Evolutionary conservation across 2,329 filamentous ascomycete genomes (phyloP), one percentile per base, ranked within the genome.

Genomic region (Dryadomyces quercivorus): DNA sequence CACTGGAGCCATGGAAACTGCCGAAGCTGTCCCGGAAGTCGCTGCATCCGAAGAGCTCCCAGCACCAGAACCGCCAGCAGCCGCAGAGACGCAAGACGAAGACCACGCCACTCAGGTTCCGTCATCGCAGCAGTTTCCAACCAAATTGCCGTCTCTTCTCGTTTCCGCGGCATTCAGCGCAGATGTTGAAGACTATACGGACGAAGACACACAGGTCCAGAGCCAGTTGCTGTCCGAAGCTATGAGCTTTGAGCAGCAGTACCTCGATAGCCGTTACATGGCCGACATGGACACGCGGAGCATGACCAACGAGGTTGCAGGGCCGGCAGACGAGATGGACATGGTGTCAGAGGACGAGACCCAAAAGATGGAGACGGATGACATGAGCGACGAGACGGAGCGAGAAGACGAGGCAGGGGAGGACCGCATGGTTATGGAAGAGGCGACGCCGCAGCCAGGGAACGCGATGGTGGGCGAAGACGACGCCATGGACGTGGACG

Each of bases 181-280:
- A 8, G 36, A 40, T 40, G 10, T 13, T 3, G 36, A 40, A 40
- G 36, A 40, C 8, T 31, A 31, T 31, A 44, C 38, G 9, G 59
- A 60, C 22, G 38, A 51, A 1, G 58, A 58, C 42, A 52, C 58
- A 5, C 56, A 60, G 46, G 51, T 60, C 10, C 56, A 60, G 52
- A 59, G 59, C 43, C 59, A 60, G 55, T 40, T 60, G 9, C 22
- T 59, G 42, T 56, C 58, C 16, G 59, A 60, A 43, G 54, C 54
- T 0, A 58, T 60, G 55, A 58, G 56, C 45, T 55, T 58, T 7
- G 56, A 60, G 36, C 12, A 55, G 18, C 18, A 43, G 5, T 12
- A 38, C 44, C 7, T 1, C 45, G 50, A 12, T 18, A 18, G 15
- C 21, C 15, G 10, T 13, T 16, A 50, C 7, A 8, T 13, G 13